Percentiles rank a stretch among this genome's conserved stretches.
Evolutionary conservation across 78 protist genomes (phyloP).

Genomic region (Emiliania huxleyi): DNA sequence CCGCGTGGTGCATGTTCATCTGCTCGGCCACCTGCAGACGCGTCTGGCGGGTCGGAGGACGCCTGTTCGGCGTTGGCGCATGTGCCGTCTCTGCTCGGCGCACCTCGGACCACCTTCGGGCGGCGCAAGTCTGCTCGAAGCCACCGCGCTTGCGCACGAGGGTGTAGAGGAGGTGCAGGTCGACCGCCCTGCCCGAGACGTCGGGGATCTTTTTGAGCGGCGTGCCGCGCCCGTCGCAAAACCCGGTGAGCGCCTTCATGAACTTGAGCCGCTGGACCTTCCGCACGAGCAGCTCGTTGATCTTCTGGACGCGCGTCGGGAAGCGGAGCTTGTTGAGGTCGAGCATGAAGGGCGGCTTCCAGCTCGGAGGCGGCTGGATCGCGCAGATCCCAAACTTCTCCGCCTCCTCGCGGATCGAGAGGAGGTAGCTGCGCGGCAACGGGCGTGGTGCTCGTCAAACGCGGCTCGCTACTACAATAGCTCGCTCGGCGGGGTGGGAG

Average conservation of each 20-base stretch:
- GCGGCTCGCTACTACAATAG: no score
- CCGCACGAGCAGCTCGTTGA: slow-evolving; percentile 2
- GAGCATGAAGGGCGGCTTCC: slow-evolving; percentile 44
- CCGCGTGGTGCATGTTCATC: not conserved
- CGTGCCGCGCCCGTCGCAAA: slow-evolving; percentile 2
- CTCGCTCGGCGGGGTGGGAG: no score
- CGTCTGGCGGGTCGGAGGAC: no score
- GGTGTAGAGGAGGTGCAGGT: slow-evolving; percentile 22
- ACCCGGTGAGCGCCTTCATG: slow-evolving; percentile 4
- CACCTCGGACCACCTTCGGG: slow-evolving; percentile 28
- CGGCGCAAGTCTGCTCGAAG: not conserved
- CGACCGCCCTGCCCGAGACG: not conserved
- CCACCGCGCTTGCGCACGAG: slow-evolving; percentile 5
- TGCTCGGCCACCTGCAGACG: not conserved
- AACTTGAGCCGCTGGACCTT: not conserved
- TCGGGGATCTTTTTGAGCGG: slow-evolving; percentile 1
- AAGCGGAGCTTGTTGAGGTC: slow-evolving; percentile 14
- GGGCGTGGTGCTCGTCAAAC: no score
- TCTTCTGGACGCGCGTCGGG: slow-evolving; percentile 27
- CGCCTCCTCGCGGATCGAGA: not conserved
- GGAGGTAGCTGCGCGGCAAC: not conserved
- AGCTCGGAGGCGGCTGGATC: slow-evolving; percentile 32
- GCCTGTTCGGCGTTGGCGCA: no score
- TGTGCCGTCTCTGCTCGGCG: no score
- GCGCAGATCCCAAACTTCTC: slow-evolving; percentile 32